Evolutionary conservation across 257 asterid species (phyloP), one percentile per base, ranked within the genome.

Genomic region (Plantago major): DNA sequence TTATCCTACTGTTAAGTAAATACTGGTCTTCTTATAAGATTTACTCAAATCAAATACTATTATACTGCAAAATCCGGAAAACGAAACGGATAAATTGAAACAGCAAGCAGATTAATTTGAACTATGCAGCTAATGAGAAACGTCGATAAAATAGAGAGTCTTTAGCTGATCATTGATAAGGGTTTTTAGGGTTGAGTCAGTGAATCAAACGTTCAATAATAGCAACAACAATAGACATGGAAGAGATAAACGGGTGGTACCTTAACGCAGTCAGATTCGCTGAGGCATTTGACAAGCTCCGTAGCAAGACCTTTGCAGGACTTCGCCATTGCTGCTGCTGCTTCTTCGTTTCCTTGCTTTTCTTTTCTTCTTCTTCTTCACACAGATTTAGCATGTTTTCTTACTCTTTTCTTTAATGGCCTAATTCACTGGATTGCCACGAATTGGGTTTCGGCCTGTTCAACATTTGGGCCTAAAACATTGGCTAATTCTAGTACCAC

Each of bases 261-360:
- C 95, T 89, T 89, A 46, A 92, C 81, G 59, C 97, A 92, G 57
- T 89, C 91, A 22, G 99, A 89, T 81, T 92, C 99, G 43, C 94
- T 81, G 54, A 89, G 94, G 72, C 99, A 92, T 75, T 83, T 92
- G 71, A 86, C 94, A 69, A 92, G 86, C 55, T 92, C 97, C 75
- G 16, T 58, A 38, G 99, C 99, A 58, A 89, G 87, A 66, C 99
- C 97, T 68, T 92, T 89, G 77, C 97, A 92, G 55, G 95, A 92
- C 71, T 92, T 92, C 68, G 97, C 72, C 99, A 92, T 92, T 70
- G 40, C 8, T 33, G 3, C 40, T 4, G 0, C 40, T 33, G 1
- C 40, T 22, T 5, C 40, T 33, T 33, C 40, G 6, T 71, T 61
- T 58, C 37, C n/a, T n/a, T n/a, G n/a, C n/a, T 38, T 15, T 11